A percentile compares a stretch with the other conserved stretches of the same genome.
These are phyloP conservation scores for Penstemon barbatus DNA, from an alignment of 257 asterid genomes.

Conservation along the genomic window DNA sequence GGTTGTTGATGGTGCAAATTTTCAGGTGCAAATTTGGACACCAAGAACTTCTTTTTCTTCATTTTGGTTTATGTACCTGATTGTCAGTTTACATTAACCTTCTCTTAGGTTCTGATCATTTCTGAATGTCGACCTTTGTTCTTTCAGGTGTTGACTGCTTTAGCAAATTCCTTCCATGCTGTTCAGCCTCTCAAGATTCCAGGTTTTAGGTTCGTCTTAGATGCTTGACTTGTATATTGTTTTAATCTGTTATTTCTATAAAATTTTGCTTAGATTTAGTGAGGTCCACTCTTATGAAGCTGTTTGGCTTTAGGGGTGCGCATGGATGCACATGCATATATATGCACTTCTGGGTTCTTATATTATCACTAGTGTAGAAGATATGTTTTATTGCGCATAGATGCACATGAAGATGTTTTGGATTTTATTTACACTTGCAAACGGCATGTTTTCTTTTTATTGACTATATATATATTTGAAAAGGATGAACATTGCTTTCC, in stretches of 20 bases:
- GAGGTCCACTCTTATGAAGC: too few species aligned
- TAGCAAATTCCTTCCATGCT: constrained; percentile 88
- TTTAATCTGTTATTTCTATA: neutral
- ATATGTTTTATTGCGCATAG: neutral
- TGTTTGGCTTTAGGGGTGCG: too few species aligned
- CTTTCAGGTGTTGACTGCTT: constrained; percentile 78
- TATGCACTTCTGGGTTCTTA: neutral
- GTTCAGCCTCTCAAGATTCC: constrained; percentile 96
- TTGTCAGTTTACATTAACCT: neutral
- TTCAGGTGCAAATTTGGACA: constrained; percentile 53
- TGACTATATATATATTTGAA: neutral
- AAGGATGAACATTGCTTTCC: neutral
- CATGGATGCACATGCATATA: too few species aligned
- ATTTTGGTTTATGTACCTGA: constrained; percentile 9
- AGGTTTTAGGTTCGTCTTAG: constrained; percentile 73
- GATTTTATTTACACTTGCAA: neutral
- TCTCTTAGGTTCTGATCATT: neutral
- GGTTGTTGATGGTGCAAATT: constrained; percentile 88
- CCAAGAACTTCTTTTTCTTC: neutral
- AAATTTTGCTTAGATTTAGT: neutral
- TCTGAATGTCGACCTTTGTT: constrained; percentile 5
- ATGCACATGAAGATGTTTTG: neutral
- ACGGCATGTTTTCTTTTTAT: neutral
- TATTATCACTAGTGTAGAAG: neutral
- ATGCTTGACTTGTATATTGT: neutral